Evolutionary conservation across 768 basidiomycete genomes (phyloP).

Genomic region (Suillus plorans): DNA sequence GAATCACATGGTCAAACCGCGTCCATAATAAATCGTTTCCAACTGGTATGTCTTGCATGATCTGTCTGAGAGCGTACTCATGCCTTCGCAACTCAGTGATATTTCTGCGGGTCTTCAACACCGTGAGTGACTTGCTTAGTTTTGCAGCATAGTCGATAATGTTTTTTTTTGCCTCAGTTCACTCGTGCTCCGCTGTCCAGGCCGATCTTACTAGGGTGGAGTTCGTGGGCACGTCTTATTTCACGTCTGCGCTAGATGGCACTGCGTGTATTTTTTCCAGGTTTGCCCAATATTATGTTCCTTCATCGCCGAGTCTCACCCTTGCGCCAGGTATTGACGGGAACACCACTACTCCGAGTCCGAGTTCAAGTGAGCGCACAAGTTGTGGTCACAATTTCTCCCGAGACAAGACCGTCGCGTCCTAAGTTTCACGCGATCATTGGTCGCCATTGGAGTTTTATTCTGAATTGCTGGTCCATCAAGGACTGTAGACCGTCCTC

Average conservation of each 20-base stretch:
- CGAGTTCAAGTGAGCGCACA: conserved; percentile 10
- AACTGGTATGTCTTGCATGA: conserved; percentile 12
- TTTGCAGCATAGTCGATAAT: not conserved
- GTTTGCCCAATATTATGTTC: too few relatives aligned
- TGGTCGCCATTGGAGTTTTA: conserved; percentile 10
- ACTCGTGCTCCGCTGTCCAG: conserved; percentile 18
- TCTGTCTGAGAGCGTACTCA: not conserved
- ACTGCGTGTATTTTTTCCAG: too few relatives aligned
- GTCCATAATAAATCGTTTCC: conserved; percentile 11
- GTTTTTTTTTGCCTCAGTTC: conserved; percentile 10
- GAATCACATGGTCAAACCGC: conserved; percentile 8
- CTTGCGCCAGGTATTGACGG: conserved; percentile 15
- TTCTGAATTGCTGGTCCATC: conserved; percentile 20
- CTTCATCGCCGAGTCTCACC: too few relatives aligned
- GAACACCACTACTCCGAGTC: conserved; percentile 5
- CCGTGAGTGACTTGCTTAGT: conserved; percentile 11
- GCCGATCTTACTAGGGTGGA: conserved; percentile 21
- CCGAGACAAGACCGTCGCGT: conserved; percentile 3
- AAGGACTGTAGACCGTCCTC: not conserved
- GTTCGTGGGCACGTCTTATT: too few relatives aligned
- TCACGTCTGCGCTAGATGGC: too few relatives aligned
- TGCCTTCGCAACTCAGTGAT: conserved; percentile 20
- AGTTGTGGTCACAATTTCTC: conserved; percentile 8
- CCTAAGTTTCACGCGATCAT: not conserved
- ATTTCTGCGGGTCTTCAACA: conserved; percentile 27